phyloP scores from a whole-genome alignment of 2,329 filamentous ascomycete genomes.

The Sporothrix euskadiensis region DNA sequence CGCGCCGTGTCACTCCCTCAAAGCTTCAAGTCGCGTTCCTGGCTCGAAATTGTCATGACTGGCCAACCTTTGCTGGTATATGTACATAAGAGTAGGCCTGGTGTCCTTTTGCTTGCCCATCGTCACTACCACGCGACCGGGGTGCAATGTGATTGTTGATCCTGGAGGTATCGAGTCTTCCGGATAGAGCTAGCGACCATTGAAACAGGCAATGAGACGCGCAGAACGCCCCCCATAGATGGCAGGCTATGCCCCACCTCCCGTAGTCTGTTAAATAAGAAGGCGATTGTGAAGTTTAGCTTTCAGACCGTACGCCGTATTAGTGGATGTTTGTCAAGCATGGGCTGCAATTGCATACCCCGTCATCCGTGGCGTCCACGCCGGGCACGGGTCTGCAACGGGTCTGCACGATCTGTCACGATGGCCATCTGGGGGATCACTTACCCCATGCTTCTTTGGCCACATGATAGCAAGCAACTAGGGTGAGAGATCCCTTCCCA shows the following conservation, averaged over 20 bases:
- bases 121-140: slow-evolving; percentile 12
- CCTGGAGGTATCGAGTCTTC: slow-evolving; percentile 15
- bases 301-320: background rate
- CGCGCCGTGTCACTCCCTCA: background rate
- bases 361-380: slow-evolving; percentile 1
- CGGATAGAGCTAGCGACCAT: slow-evolving; percentile 24
- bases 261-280: slow-evolving; percentile 24
- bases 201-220: slow-evolving; percentile 22
- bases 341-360: background rate
- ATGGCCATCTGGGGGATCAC: slow-evolving; percentile 8
- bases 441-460: slow-evolving; percentile 14
- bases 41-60: background rate
- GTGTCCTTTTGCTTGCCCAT: background rate
- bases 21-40: background rate
- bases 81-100: background rate
- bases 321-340: slow-evolving; percentile 14
- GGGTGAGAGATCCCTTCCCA: background rate
- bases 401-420: slow-evolving; percentile 24
- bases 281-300: background rate
- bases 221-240: slow-evolving; percentile 25
- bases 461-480: slow-evolving; percentile 21
- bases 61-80: background rate
- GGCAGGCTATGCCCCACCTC: slow-evolving; percentile 25
- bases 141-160: slow-evolving; percentile 9
- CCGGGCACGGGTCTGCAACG: slow-evolving; percentile 16